phyloP scores from a whole-genome alignment of 345 rosid genomes.

The Punica granatum region DNA sequence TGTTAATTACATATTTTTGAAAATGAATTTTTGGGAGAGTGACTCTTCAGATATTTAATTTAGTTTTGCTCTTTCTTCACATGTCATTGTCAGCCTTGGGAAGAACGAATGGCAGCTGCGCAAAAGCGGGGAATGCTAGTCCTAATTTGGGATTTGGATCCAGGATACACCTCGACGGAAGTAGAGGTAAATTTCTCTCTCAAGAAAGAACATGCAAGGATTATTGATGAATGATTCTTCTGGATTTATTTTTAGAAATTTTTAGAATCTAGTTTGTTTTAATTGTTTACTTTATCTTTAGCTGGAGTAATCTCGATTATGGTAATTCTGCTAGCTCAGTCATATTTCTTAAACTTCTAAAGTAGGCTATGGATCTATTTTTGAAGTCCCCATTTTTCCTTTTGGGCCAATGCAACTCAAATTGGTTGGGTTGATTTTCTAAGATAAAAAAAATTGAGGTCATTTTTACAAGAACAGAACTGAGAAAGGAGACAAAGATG shows the following conservation, averaged over 20 bases:
- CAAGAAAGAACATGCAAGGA: neutral
- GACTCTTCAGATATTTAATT: neutral
- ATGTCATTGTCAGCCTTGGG: conserved; percentile 1
- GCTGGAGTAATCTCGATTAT: neutral
- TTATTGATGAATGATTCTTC: neutral
- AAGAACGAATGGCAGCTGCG: neutral
- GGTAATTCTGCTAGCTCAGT: neutral
- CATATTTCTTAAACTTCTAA: neutral
- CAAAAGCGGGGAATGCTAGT: neutral
- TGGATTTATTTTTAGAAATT: neutral
- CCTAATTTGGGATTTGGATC: neutral
- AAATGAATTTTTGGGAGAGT: neutral
- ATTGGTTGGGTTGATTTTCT: no score
- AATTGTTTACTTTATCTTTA: neutral
- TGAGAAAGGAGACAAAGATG: no score
- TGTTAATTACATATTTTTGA: neutral
- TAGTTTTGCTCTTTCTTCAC: neutral
- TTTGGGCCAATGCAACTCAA: no score
- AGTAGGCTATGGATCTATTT: neutral
- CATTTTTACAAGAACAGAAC: no score
- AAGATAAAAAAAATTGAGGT: no score
- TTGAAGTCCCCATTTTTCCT: no score
- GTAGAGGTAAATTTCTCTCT: neutral
- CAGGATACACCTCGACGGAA: neutral
- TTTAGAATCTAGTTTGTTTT: neutral